Evolutionary conservation across 805 yeast genomes (phyloP), one percentile per base, ranked within the genome.

Genomic region (Kluyveromyces dobzhanskii): DNA sequence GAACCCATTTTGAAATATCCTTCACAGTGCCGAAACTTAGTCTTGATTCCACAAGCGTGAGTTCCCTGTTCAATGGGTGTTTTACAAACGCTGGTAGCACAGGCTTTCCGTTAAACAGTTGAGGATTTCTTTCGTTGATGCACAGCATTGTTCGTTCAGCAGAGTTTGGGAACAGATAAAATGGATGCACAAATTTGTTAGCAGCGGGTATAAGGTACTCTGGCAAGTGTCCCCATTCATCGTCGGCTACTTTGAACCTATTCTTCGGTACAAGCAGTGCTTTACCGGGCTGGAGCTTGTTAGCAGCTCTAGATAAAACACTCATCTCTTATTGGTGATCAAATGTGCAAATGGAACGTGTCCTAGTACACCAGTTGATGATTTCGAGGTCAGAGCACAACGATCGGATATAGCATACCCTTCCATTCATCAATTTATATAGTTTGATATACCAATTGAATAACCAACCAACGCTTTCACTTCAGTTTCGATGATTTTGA

Each of bases 121-220:
- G 18, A 2, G 56, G 52, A 5, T 44, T 38, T 10, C 25, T 32
- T 35, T 52, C 54, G 12, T 44, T 39, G 12, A 42, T 42, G 35
- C 59, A 55, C n/a, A 51, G 32, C 12, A 39, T 30, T 14, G 56
- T 48, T 31, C 48, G 48, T 32, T 57, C 61, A 7, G 45, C 29
- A 4, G 39, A 21, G 19, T 48, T 44, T 11, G 56, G 54, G 10
- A 34, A 38, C 5, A n/a, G 27, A 38, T 56, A 58, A 40, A 54
- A 56, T 7, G 61, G 56, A 35, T 58, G 61, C 3, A 47, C 37
- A 3, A 50, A 41, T 21, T 48, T 45, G 12, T 38, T 38, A 4
- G 52, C 42, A 19, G 30, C 26, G 9, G 43, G 70, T 17, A 38
- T 33, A 10, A 30, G 28, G 16, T 30, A 19, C 14, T 33, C 30